phyloP scores from a whole-genome alignment of 2,329 filamentous ascomycete species.

The Parafenestella ontariensis region DNA sequence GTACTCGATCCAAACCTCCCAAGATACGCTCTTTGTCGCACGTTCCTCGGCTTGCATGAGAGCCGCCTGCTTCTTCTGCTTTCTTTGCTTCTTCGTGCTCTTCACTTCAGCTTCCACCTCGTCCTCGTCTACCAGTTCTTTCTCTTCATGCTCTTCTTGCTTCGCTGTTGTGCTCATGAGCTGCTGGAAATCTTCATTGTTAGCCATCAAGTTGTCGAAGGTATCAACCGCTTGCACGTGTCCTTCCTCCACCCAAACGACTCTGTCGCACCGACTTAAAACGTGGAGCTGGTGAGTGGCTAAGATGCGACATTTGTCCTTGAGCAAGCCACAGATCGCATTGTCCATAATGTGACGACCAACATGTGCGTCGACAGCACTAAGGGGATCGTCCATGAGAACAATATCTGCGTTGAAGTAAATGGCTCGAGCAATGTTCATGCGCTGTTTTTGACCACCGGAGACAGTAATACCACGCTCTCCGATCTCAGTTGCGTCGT shows the following conservation, averaged over 20 bases:
- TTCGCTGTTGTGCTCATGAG: conserved; percentile 82
- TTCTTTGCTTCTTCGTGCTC: conserved; percentile 60
- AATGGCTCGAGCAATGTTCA: conserved; percentile 87
- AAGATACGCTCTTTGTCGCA: conserved; percentile 77
- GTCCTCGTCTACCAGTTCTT: conserved; percentile 59
- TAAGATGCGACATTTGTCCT: conserved; percentile 86
- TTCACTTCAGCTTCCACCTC: conserved; percentile 60
- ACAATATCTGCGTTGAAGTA: conserved; percentile 70
- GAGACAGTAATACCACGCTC: conserved; percentile 95
- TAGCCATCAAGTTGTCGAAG: conserved; percentile 83
- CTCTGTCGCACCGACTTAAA: conserved; percentile 85
- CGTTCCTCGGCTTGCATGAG: conserved; percentile 80
- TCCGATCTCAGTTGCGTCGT: conserved; percentile 90
- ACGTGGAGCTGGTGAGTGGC: conserved; percentile 97
- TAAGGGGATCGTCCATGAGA: conserved; percentile 70
- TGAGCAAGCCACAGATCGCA: conserved; percentile 86
- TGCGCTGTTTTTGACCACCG: conserved; percentile 90
- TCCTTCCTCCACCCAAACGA: conserved; percentile 91
- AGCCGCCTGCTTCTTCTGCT: conserved; percentile 57
- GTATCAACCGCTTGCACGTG: conserved; percentile 85
- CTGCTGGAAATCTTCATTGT: conserved; percentile 78
- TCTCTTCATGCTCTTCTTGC: conserved; percentile 59
- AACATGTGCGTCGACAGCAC: conserved; percentile 65
- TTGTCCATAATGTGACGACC: conserved; percentile 84
- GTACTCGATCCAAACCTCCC: conserved; percentile 80